Evolutionary conservation across 2,329 filamentous ascomycete genomes (phyloP), one percentile per base, ranked within the genome.

Genomic region (Phyllosticta paracitricarpa): DNA sequence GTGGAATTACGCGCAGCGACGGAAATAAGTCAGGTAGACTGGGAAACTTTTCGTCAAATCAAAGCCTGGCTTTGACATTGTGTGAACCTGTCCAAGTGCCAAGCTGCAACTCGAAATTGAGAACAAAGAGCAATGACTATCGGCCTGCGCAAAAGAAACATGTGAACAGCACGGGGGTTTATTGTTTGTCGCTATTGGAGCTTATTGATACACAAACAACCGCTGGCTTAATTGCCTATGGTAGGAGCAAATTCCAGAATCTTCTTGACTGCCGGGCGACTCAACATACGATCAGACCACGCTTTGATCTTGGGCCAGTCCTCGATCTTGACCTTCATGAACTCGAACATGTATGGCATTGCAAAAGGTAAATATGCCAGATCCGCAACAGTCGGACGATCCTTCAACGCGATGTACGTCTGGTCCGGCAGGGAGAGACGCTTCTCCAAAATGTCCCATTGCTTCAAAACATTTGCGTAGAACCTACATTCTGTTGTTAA

Each of bases 331-430:
- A 73, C 71, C 1, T 64, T 65, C 3, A 74, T 48, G 54, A 75
- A 73, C 8, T 54, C 66, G 61, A 73, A 74, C 71, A 74, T 74
- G 66, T 68, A 74, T 3, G 69, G 72, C 71, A 74, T 74, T 1
- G 73, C 68, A 62, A 74, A 76, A 2, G 72, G 73, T 35, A 73
- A 69, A 61, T 72, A 75, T 0, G 71, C 69, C 2, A 76, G 40
- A 62, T 76, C 73, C 0, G 73, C 72, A 8, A 75, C 56, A 0
- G 73, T 74, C 1, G 73, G 74, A 1, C 73, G 65, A 58, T 74
- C 73, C 4, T 53, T 52, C 2, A 76, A 65, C 2, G 72, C 74
- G 54, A 76, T 65, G 62, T 72, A 76, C 1, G 66, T 33, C 58
- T 76, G 73, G 2, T 55, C 65, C 3, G 48, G 48, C 3, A 9